phyloP scores from a whole-genome alignment of 179 eudicot genomes.

The Camellia oleifera region DNA sequence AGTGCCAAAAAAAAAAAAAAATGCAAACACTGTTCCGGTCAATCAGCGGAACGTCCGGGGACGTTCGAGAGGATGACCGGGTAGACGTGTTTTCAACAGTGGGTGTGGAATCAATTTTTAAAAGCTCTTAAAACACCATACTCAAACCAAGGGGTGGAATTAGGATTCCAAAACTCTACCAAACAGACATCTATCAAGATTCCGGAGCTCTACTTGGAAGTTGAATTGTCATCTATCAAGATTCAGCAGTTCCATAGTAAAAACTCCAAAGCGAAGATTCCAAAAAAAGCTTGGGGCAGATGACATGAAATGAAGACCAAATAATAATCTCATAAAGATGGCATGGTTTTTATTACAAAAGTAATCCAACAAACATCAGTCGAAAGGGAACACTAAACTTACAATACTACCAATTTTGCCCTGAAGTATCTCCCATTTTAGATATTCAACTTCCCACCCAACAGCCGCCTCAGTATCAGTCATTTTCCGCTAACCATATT shows the following conservation, averaged over 20 bases:
- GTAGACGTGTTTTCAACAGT: no score
- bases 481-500: neutral
- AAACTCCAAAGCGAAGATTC: neutral
- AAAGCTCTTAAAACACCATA: no score
- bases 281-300: neutral
- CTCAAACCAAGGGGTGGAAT: no score
- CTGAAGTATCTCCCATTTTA: neutral
- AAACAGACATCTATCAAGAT: no score
- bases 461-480: neutral
- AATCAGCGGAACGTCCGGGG: no score
- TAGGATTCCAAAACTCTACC: neutral
- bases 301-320: neutral
- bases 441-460: neutral
- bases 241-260: neutral
- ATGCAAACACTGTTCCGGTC: no score
- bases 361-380: conserved; percentile 3
- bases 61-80: no score
- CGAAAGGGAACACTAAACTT: neutral
- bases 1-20: no score
- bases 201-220: no score
- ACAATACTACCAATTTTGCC: neutral
- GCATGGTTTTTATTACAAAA: neutral
- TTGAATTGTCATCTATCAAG: neutral
- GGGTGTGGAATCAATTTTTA: no score
- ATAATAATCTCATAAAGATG: neutral